phyloP scores from a whole-genome alignment of 768 basidiomycete genomes.

The Kwoniella pini region DNA sequence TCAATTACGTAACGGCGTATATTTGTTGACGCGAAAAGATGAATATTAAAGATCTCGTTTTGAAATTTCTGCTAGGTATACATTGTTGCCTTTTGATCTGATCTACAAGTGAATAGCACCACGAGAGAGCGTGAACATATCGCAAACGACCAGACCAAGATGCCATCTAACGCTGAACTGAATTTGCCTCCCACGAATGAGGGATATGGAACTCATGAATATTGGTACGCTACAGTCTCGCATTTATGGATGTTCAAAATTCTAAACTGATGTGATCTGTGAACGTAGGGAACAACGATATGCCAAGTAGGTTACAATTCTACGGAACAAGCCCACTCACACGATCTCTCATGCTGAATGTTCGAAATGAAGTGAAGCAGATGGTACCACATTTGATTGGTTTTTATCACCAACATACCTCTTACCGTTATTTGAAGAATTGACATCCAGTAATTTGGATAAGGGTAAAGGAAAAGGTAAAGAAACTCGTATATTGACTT shows the following conservation, averaged over 20 bases:
- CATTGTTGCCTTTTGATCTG: no score
- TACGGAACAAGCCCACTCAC: no score
- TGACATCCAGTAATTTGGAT: conserved; percentile 15
- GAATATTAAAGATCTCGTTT: no score
- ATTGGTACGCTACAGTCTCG: conserved; percentile 39
- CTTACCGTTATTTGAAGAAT: conserved; percentile 40
- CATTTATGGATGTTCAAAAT: neutral
- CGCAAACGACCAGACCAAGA: neutral
- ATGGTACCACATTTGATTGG: conserved; percentile 54
- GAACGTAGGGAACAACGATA: conserved; percentile 50
- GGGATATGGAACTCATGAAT: conserved; percentile 53
- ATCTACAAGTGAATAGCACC: no score
- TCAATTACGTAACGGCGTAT: neutral
- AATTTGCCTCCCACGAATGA: conserved; percentile 51
- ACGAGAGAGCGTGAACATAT: no score
- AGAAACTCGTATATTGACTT: conserved; percentile 40
- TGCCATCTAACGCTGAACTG: conserved; percentile 22
- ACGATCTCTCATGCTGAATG: neutral
- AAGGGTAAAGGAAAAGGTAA: conserved; percentile 28
- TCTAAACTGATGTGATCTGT: neutral
- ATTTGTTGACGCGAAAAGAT: no score
- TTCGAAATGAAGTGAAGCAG: conserved; percentile 36
- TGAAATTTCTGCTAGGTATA: no score
- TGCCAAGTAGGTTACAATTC: conserved; percentile 37
- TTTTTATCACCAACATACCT: conserved; percentile 51